phyloP scores from a whole-genome alignment of 768 basidiomycete genomes.

The Mycena capillaripes region DNA sequence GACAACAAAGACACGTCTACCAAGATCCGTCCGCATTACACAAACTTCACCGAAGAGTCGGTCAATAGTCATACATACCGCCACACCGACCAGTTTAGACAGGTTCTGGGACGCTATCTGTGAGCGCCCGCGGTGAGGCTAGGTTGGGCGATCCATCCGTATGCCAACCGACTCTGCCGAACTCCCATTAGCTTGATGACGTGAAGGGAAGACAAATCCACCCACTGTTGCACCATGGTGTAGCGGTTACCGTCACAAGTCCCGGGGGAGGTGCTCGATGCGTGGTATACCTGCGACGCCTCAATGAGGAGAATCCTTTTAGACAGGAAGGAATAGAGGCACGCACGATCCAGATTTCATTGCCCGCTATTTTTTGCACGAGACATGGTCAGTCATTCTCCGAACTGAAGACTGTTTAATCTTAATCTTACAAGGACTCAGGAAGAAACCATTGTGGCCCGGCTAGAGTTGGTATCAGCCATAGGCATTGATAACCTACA shows the following conservation, averaged over 20 bases:
- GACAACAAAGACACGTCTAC: too few relatives aligned
- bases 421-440: constrained; percentile 40
- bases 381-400: background rate
- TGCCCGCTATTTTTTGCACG: background rate
- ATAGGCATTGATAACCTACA: background rate
- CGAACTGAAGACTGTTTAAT: constrained; percentile 36
- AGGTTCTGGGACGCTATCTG: constrained; percentile 37
- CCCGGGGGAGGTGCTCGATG: constrained; percentile 14
- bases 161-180: constrained; percentile 39
- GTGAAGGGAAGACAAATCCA: background rate
- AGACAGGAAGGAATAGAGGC: too few relatives aligned
- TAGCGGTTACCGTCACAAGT: constrained; percentile 27
- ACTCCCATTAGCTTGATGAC: background rate
- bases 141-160: constrained; percentile 41
- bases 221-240: constrained; percentile 28
- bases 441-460: constrained; percentile 53
- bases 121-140: constrained; percentile 36
- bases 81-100: background rate
- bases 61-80: background rate
- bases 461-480: constrained; percentile 38
- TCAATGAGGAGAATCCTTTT: background rate
- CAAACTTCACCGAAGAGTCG: background rate
- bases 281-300: constrained; percentile 32
- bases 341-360: constrained; percentile 9
- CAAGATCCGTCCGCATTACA: constrained; percentile 4